phyloP scores from a whole-genome alignment of 805 yeast species.

The Ogataea henricii region DNA sequence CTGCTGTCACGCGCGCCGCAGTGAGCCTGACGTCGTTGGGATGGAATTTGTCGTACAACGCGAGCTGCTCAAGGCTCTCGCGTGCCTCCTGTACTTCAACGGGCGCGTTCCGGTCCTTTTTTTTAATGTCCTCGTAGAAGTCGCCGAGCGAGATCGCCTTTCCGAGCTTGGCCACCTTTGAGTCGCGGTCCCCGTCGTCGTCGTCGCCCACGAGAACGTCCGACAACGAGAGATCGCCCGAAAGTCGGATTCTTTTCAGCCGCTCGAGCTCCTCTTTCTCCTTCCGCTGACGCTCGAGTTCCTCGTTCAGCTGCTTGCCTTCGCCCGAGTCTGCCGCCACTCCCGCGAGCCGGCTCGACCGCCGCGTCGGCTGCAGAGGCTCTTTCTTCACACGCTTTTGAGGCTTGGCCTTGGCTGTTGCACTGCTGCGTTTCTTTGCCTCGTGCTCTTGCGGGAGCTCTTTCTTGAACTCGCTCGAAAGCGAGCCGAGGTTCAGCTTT shows the following conservation, averaged over 20 bases:
- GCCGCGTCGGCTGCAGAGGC: conserved; percentile 57
- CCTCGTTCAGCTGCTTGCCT: conserved; percentile 43
- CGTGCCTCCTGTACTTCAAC: conserved; percentile 48
- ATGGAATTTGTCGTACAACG: conserved; percentile 55
- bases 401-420: conserved; percentile 24
- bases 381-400: conserved; percentile 33
- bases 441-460: conserved; percentile 37
- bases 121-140: conserved; percentile 56
- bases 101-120: conserved; percentile 36
- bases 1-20: conserved; percentile 69
- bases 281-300: conserved; percentile 39
- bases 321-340: conserved; percentile 48
- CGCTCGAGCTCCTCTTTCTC: conserved; percentile 38
- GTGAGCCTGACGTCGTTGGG: conserved; percentile 74
- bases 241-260: conserved; percentile 58
- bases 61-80: conserved; percentile 52
- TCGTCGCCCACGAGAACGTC: conserved; percentile 53
- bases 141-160: conserved; percentile 68
- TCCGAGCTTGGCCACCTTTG: conserved; percentile 42
- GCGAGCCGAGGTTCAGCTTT: conserved; percentile 65
- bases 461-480: conserved; percentile 53
- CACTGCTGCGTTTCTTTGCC: conserved; percentile 35
- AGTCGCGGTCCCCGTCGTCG: conserved; percentile 27
- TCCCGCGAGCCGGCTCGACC: conserved; percentile 81
- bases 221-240: conserved; percentile 63